Percentiles rank a stretch among this genome's conserved stretches.
Conservation (phyloP, 1,284 basidiomycete species). For the Omphalotus olearius region DNA sequence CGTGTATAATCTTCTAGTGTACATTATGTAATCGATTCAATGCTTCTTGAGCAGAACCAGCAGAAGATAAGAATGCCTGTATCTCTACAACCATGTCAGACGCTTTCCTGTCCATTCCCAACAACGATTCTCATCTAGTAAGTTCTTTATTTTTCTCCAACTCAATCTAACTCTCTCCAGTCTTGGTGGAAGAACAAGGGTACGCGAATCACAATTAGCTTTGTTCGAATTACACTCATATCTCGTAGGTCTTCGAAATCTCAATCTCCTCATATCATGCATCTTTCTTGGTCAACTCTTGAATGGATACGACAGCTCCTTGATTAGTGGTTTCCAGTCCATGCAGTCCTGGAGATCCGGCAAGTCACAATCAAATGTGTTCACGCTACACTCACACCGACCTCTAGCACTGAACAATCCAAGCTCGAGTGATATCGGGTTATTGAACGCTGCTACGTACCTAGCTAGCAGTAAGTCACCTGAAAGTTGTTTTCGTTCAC, state of each 20-base stretch:
- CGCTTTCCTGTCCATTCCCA: conserved; percentile 11
- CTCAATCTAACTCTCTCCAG: background rate
- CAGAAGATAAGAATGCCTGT: too few relatives aligned
- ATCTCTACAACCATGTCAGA: conserved; percentile 1
- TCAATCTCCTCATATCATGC: conserved; percentile 8
- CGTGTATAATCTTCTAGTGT: too few relatives aligned
- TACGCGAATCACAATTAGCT: background rate
- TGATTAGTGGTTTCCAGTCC: conserved; percentile 9
- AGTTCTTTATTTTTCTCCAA: background rate
- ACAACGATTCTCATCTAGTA: conserved; percentile 12
- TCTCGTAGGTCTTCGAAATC: conserved; percentile 8
- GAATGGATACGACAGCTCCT: conserved; percentile 10
- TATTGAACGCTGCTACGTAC: conserved; percentile 12
- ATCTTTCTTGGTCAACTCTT: conserved; percentile 12
- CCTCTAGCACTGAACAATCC: background rate
- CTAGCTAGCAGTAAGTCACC: conserved; percentile 6
- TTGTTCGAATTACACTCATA: background rate
- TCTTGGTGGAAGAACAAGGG: conserved; percentile 12
- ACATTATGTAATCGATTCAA: too few relatives aligned
- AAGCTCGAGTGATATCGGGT: conserved; percentile 6
- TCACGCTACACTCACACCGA: background rate
- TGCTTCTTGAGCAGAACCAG: too few relatives aligned
- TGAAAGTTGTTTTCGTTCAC: background rate
- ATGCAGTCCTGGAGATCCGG: conserved; percentile 10
- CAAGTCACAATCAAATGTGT: background rate